A percentile compares a stretch with the other conserved stretches of the same genome.
These are phyloP conservation scores for Solanum commersonii DNA, from an alignment of 257 asterid species.

Conservation along the genomic window DNA sequence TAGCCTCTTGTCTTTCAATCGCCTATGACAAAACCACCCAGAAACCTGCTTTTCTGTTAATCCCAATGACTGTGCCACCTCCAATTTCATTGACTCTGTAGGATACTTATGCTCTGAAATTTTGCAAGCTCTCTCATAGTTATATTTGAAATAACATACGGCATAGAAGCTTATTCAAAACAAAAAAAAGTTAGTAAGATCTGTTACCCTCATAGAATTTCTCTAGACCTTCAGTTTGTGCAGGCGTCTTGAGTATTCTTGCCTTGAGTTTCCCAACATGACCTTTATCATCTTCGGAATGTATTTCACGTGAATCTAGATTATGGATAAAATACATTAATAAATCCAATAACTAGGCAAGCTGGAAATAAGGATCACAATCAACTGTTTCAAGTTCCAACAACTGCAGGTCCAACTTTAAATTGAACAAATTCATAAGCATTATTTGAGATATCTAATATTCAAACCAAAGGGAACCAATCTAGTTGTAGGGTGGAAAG, in stretches of 20 bases:
- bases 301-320: constrained; percentile 40
- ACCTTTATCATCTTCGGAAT: constrained; percentile 59
- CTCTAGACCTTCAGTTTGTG: constrained; percentile 65
- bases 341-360: not conserved
- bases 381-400: not conserved
- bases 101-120: constrained; percentile 82
- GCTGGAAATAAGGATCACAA: not conserved
- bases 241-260: constrained; percentile 55
- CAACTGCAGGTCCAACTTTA: not conserved
- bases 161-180: not conserved
- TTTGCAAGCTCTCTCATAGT: not conserved
- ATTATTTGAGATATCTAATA: not conserved
- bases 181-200: constrained; percentile 2
- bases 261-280: constrained; percentile 50
- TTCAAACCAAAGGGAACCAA: not conserved
- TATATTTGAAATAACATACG: not conserved
- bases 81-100: constrained; percentile 57
- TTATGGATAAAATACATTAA: not conserved
- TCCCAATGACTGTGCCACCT: constrained; percentile 64
- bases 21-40: constrained; percentile 97
- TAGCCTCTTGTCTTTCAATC: constrained; percentile 77
- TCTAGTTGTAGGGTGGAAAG: not conserved
- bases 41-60: constrained; percentile 93
- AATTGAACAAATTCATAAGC: not conserved
- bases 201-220: constrained; percentile 47